Base-by-base conservation (phyloP, 2,329 filamentous ascomycete genomes). In the Dactylella cylindrospora region DNA sequence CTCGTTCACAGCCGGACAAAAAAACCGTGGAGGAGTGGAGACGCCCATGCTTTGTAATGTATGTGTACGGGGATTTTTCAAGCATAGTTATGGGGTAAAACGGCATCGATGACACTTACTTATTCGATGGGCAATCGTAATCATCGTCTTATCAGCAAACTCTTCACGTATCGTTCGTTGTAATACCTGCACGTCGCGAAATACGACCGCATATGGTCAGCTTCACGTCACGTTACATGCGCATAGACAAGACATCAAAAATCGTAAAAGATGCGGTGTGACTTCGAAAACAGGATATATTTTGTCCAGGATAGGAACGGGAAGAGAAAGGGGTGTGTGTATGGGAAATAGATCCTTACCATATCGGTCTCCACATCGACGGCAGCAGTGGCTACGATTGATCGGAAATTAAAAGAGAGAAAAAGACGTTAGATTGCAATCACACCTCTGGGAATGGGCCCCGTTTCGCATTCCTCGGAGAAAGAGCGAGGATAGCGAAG, bases 91-190 rank as follows among this genome's bases (percentile, higher is more conserved):
- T 31, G 13, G 28, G 8, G 8, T 31, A 13, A 31, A 31, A 31
- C 8, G 28, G 13, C 13, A 31, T 13, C 35, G 26, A 53, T n/a
- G 19, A 26, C 39, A 68, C 66, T 64, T 65, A 67, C 67, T 97
- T 76, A 98, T 95, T 51, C 93, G 85, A 76, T 98, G 93, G 20
- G 93, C 93, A 70, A 98, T 95, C 0, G 93, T 98, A 73, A 98
- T 95, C 73, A 98, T 97, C 29, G 93, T 98, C 49, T 89, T 84
- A 74, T 96, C 89, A 64, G 84, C 80, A 76, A 98, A 98, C 51
- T 66, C 57, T 31, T 68, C 66, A 19, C 67, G 66, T 67, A 60
- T 67, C 23, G 47, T 49, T 13, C 40, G 25, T 44, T 62, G 57
- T 36, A 62, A 32, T 3, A 62, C 57, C 57, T 62, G 33, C 49